Conservation (phyloP, 2,329 filamentous ascomycete species). For the Trichoderma arundinaceum region DNA sequence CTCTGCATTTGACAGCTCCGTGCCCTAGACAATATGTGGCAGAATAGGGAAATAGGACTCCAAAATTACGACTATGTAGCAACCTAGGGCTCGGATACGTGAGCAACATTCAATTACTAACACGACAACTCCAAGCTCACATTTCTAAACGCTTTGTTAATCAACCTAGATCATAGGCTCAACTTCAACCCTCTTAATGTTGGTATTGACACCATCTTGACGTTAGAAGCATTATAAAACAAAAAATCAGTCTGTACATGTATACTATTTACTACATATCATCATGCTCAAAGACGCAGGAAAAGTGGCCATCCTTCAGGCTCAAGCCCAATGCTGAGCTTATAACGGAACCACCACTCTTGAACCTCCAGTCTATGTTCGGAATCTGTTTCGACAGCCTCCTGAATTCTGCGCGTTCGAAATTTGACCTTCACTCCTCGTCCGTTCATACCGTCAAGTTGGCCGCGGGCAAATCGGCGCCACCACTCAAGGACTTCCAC, state of each 20-base stretch:
- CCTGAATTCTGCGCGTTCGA: slow-evolving; percentile 93
- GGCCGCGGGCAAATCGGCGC: slow-evolving; percentile 69
- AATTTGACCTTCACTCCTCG: slow-evolving; percentile 78
- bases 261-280: background rate
- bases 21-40: background rate
- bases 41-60: background rate
- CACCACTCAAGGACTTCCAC: slow-evolving; percentile 91
- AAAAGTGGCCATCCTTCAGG: slow-evolving; percentile 91
- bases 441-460: slow-evolving; percentile 60
- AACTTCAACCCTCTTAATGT: too few relatives aligned
- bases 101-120: too few relatives aligned
- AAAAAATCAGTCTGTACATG: too few relatives aligned
- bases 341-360: slow-evolving; percentile 87
- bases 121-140: too few relatives aligned
- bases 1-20: slow-evolving; percentile 6
- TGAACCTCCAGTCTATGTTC: slow-evolving; percentile 73
- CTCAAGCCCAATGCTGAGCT: slow-evolving; percentile 78
- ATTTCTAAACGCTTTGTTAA: background rate
- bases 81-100: too few relatives aligned
- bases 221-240: background rate
- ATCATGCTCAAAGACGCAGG: slow-evolving; percentile 64
- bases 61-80: background rate
- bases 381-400: slow-evolving; percentile 87
- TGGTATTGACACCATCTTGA: background rate
- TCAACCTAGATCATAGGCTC: background rate